These are phyloP conservation scores for Poa annua DNA, from an alignment of 176 grass and related monocot genomes.

Conservation along the genomic window DNA sequence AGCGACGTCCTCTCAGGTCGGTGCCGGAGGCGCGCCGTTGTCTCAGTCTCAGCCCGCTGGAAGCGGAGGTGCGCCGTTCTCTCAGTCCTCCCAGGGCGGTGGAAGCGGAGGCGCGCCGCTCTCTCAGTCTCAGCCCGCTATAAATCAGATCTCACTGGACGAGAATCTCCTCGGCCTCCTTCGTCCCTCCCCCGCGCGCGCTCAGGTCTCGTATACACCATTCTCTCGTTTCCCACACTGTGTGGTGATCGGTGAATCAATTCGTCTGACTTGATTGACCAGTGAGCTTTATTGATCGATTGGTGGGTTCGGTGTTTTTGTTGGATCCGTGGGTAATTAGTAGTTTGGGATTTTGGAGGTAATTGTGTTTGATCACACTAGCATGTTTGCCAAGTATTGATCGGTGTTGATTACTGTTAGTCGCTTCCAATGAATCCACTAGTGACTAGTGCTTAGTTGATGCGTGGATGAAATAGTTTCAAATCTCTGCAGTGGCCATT, in stretches of 20 bases:
- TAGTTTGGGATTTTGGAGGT: neutral
- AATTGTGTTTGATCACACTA: neutral
- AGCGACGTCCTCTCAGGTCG: neutral
- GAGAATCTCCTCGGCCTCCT: constrained; percentile 55
- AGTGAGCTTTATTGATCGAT: neutral
- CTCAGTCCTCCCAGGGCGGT: no score
- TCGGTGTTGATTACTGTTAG: neutral
- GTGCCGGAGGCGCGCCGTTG: neutral
- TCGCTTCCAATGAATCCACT: neutral
- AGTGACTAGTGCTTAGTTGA: neutral
- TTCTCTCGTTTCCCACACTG: neutral
- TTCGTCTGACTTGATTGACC: no score
- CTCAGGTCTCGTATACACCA: constrained; percentile 55
- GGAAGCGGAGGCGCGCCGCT: neutral
- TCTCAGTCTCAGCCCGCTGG: no score
- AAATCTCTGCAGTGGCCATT: neutral
- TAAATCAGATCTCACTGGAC: constrained; percentile 88
- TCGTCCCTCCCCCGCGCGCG: constrained; percentile 28
- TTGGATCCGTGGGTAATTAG: constrained; percentile 4
- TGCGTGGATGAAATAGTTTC: neutral
- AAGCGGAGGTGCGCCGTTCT: no score
- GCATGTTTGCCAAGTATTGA: neutral
- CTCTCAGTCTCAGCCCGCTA: no score
- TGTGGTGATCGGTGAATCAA: constrained; percentile 10
- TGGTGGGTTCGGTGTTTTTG: neutral